These are phyloP conservation scores for Sherardia arvensis DNA, from an alignment of 257 asterid genomes.

Conservation along the genomic window DNA sequence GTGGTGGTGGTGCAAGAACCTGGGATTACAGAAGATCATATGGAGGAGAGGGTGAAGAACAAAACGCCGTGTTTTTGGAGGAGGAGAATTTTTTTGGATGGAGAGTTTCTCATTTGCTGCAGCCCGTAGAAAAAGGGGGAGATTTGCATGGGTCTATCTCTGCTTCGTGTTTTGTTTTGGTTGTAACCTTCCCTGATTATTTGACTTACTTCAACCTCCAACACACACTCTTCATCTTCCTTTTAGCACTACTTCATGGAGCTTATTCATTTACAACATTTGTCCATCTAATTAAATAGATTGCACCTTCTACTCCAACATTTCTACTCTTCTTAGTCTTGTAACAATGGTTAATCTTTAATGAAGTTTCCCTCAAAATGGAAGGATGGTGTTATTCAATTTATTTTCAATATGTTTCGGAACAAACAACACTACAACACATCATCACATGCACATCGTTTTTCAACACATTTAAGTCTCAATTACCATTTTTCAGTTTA, in stretches of 20 bases:
- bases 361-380: too few species aligned
- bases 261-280: neutral
- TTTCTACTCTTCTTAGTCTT: too few species aligned
- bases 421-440: too few species aligned
- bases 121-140: slow-evolving; percentile 48
- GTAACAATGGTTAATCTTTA: too few species aligned
- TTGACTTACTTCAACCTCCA: neutral
- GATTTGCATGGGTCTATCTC: slow-evolving; percentile 29
- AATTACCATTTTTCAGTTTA: too few species aligned
- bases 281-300: neutral
- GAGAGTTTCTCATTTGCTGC: slow-evolving; percentile 19
- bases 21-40: slow-evolving; percentile 28
- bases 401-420: too few species aligned
- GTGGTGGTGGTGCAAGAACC: slow-evolving; percentile 22
- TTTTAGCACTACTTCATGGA: neutral
- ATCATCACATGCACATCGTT: too few species aligned
- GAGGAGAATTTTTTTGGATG: slow-evolving; percentile 21
- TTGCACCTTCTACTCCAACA: too few species aligned
- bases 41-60: slow-evolving; percentile 18
- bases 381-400: too few species aligned
- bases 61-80: slow-evolving; percentile 22
- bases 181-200: neutral
- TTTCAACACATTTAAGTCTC: too few species aligned
- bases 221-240: neutral
- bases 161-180: neutral